These are phyloP conservation scores for Biscutella laevigata DNA, from an alignment of 441 rosid genomes.

Conservation along the genomic window DNA sequence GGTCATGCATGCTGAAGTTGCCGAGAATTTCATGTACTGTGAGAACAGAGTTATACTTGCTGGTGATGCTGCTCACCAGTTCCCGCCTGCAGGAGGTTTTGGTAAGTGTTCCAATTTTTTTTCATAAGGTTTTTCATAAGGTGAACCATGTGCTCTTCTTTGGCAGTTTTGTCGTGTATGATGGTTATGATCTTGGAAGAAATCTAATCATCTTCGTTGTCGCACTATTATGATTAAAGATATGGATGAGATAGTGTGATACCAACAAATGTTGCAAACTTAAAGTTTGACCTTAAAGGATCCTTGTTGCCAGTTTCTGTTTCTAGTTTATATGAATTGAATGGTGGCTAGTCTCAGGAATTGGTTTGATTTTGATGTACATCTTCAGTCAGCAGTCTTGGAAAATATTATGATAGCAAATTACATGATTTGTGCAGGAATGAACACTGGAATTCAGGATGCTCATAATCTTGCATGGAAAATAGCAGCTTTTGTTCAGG, in stretches of 20 bases:
- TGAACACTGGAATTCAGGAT: conserved; percentile 98
- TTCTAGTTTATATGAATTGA: background rate
- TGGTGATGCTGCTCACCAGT: conserved; percentile 95
- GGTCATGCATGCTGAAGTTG: conserved; percentile 99
- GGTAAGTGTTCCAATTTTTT: conserved; percentile 50
- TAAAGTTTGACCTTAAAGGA: background rate
- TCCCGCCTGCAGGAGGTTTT: conserved; percentile 98
- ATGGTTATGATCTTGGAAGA: background rate
- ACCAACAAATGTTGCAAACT: background rate
- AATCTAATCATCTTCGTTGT: background rate
- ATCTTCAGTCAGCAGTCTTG: conserved; percentile 1
- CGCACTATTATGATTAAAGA: background rate
- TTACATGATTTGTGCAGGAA: conserved; percentile 44
- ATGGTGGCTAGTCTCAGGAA: background rate
- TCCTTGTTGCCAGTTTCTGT: background rate
- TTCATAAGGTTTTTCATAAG: background rate
- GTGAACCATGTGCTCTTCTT: background rate
- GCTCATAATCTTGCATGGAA: conserved; percentile 96
- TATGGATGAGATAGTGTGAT: background rate
- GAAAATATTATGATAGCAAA: background rate
- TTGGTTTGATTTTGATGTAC: background rate
- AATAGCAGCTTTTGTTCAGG: conserved; percentile 54
- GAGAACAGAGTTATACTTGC: conserved; percentile 63
- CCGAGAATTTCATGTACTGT: conserved; percentile 54
- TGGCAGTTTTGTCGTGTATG: background rate